Evolutionary conservation across 2,329 filamentous ascomycete species (phyloP).

Genomic region (Talaromyces islandicus): DNA sequence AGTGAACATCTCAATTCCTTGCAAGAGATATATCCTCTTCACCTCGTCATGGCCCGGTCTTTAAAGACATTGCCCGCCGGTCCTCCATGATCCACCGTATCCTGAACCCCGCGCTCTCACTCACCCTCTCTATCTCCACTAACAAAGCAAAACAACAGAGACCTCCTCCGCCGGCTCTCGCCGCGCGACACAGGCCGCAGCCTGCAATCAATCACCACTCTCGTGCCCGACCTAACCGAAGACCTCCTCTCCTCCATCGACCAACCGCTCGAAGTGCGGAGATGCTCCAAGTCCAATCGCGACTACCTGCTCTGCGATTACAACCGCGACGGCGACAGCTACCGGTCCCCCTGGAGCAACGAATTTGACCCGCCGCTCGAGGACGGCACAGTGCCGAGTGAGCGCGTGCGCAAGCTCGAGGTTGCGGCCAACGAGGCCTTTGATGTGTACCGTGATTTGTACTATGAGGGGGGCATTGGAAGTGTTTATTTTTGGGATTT

Average conservation of each 20-base stretch:
- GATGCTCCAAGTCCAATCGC: constrained; percentile 80
- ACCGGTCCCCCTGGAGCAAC: constrained; percentile 98
- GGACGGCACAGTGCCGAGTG: constrained; percentile 81
- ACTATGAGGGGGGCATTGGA: constrained; percentile 89
- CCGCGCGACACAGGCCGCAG: constrained; percentile 86
- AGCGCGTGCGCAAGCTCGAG: constrained; percentile 90
- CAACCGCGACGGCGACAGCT: constrained; percentile 97
- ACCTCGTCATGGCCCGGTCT: neutral
- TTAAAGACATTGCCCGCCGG: neutral
- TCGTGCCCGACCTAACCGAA: constrained; percentile 89
- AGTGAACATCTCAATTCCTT: constrained; percentile 15
- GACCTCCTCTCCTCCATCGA: constrained; percentile 97
- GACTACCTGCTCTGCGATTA: constrained; percentile 99
- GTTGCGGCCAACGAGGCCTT: constrained; percentile 91
- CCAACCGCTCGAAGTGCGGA: constrained; percentile 80
- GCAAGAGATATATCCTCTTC: neutral
- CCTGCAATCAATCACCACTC: constrained; percentile 78
- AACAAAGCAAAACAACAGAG: constrained; percentile 51
- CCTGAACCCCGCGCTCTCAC: constrained; percentile 1
- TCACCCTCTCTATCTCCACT: neutral
- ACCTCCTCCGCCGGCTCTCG: constrained; percentile 96
- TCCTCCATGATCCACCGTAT: neutral
- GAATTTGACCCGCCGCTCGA: constrained; percentile 90
- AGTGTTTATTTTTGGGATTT: constrained; percentile 98
- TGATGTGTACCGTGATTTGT: constrained; percentile 89